A percentile compares a stretch with the other conserved stretches of the same genome.
These are phyloP conservation scores for Asparagopsis taxiformis DNA, from an alignment of 31 red algal genomes.

Conservation along the genomic window DNA sequence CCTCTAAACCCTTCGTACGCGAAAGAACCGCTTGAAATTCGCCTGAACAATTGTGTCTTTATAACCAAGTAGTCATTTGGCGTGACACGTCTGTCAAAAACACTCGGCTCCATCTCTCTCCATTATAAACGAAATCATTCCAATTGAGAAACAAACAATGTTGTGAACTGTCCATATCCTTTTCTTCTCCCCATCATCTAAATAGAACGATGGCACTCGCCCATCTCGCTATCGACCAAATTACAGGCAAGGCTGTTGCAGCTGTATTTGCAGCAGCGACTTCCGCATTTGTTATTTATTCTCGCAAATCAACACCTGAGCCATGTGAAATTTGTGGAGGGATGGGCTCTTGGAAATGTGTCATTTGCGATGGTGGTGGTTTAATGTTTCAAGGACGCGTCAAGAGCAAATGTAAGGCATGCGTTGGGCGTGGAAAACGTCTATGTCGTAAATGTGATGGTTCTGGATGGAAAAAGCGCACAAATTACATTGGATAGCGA, in stretches of 20 bases:
- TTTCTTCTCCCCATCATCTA: too few relatives aligned
- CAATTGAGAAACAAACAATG: too few relatives aligned
- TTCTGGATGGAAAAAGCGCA: constrained; percentile 58
- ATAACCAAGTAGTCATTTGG: too few relatives aligned
- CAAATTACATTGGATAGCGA: constrained; percentile 72
- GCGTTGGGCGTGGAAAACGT: constrained; percentile 63
- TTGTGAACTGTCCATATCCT: too few relatives aligned
- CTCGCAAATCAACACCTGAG: not conserved
- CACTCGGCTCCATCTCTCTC: too few relatives aligned
- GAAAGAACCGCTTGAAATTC: too few relatives aligned
- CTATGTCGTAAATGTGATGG: constrained; percentile 56
- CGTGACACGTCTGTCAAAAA: too few relatives aligned
- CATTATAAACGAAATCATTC: too few relatives aligned
- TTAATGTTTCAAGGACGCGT: constrained; percentile 35
- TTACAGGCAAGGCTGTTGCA: constrained; percentile 15
- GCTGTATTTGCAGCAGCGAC: constrained; percentile 10
- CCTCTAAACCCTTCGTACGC: too few relatives aligned
- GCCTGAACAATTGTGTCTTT: too few relatives aligned
- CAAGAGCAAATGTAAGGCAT: constrained; percentile 55
- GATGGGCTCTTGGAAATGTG: constrained; percentile 59
- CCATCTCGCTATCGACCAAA: constrained; percentile 24
- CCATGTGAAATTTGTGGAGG: constrained; percentile 70
- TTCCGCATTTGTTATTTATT: constrained; percentile 25
- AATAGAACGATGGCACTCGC: constrained; percentile 4
- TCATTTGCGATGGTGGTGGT: constrained; percentile 68